Conservation (phyloP, 2,329 filamentous ascomycete species). For the Claviceps fusiformis region DNA sequence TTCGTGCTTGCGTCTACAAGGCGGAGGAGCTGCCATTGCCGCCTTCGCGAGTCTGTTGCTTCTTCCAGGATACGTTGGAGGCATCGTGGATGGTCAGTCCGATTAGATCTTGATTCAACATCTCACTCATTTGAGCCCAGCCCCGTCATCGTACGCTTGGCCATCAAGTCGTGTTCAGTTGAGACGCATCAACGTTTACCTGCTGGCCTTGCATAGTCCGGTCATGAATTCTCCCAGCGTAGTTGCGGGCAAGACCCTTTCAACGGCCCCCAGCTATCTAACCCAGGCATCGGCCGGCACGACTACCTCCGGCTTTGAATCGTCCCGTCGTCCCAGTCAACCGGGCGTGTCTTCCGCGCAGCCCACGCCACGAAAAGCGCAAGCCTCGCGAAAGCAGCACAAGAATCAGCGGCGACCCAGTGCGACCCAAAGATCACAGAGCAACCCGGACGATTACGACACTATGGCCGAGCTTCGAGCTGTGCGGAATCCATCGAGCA, state of each 20-base stretch:
- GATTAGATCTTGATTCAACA: neutral
- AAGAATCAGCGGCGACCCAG: constrained; percentile 64
- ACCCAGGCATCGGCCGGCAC: constrained; percentile 27
- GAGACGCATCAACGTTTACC: neutral
- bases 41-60: neutral
- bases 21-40: neutral
- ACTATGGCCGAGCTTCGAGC: constrained; percentile 65
- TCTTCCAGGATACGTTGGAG: neutral
- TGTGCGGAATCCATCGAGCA: constrained; percentile 44
- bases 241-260: constrained; percentile 37
- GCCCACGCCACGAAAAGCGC: constrained; percentile 54
- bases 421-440: constrained; percentile 20
- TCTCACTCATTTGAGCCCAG: neutral
- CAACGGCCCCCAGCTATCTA: constrained; percentile 27
- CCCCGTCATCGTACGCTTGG: neutral
- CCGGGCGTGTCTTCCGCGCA: constrained; percentile 18
- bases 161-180: neutral
- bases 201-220: constrained; percentile 1
- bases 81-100: constrained; percentile 1
- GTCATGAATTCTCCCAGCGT: constrained; percentile 22
- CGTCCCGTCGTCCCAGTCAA: constrained; percentile 32
- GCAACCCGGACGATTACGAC: constrained; percentile 60
- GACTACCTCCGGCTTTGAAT: constrained; percentile 35
- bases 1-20: neutral
- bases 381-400: constrained; percentile 68